These are phyloP conservation scores for Clonostachys rhizophaga DNA, from an alignment of 2,329 filamentous ascomycete species.

Conservation along the genomic window DNA sequence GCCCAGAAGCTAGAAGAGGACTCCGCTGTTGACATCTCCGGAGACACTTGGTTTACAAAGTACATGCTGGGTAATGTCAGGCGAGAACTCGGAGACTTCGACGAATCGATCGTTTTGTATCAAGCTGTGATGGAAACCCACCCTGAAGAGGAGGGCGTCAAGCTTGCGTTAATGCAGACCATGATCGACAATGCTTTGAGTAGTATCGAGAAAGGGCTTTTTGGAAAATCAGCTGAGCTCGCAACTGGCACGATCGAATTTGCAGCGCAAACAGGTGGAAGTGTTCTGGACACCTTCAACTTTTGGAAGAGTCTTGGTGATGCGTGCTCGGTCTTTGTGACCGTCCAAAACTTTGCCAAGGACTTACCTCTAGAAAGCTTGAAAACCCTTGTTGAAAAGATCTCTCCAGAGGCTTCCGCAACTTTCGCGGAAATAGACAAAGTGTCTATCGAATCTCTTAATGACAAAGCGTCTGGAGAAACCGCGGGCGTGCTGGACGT, in stretches of 20 bases:
- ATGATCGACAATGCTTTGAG: conserved; percentile 77
- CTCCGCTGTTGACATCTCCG: conserved; percentile 40
- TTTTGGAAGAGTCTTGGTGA: conserved; percentile 93
- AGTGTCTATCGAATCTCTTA: conserved; percentile 38
- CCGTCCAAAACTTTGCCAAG: conserved; percentile 62
- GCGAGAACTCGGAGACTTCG: conserved; percentile 84
- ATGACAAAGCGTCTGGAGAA: conserved; percentile 21
- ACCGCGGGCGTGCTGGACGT: conserved; percentile 34
- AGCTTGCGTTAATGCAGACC: conserved; percentile 83
- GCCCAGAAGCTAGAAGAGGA: conserved; percentile 71
- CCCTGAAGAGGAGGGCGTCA: conserved; percentile 76
- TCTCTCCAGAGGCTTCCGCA: conserved; percentile 51
- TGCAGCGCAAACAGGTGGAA: conserved; percentile 52
- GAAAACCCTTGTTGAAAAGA: conserved; percentile 50
- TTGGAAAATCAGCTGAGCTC: conserved; percentile 73
- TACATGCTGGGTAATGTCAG: conserved; percentile 97
- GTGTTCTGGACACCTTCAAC: conserved; percentile 74
- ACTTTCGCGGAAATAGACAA: conserved; percentile 67
- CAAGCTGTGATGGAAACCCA: conserved; percentile 64
- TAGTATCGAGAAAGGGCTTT: conserved; percentile 76
- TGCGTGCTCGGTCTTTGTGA: conserved; percentile 79
- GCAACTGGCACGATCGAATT: conserved; percentile 66
- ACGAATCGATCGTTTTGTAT: conserved; percentile 76
- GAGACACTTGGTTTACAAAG: conserved; percentile 88
- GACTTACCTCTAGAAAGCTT: conserved; percentile 59